Evolutionary conservation across 1,284 basidiomycete species (phyloP).

Genomic region (Volvariella surrecta): DNA sequence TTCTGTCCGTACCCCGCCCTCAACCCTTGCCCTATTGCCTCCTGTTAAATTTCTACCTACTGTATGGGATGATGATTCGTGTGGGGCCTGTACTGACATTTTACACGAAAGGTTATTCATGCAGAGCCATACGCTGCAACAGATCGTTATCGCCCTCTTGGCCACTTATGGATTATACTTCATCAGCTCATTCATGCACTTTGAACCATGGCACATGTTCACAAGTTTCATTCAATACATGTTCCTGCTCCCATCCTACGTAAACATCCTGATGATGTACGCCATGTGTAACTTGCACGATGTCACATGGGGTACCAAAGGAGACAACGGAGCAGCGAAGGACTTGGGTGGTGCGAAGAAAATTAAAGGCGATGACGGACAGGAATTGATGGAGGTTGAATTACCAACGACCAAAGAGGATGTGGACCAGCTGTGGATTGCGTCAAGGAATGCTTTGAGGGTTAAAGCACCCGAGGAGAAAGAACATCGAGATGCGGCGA

Average conservation of each 20-base stretch:
- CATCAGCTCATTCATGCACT: constrained; percentile 76
- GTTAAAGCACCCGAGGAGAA: constrained; percentile 60
- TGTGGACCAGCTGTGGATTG: constrained; percentile 78
- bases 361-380: constrained; percentile 73
- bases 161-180: constrained; percentile 91
- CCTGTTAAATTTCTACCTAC: too few species aligned
- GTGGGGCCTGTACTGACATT: not conserved
- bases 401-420: constrained; percentile 76
- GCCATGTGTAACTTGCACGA: constrained; percentile 89
- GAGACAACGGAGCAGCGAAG: constrained; percentile 79
- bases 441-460: constrained; percentile 60
- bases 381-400: constrained; percentile 81
- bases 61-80: too few species aligned
- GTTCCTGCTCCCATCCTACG: constrained; percentile 68
- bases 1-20: not conserved
- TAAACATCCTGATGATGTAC: constrained; percentile 90
- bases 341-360: constrained; percentile 87
- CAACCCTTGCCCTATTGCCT: too few species aligned
- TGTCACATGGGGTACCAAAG: constrained; percentile 89
- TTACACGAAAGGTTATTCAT: constrained; percentile 40
- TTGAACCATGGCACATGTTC: constrained; percentile 94
- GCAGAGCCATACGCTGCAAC: constrained; percentile 65
- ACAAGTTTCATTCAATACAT: constrained; percentile 82
- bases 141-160: constrained; percentile 72
- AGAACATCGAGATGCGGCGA: constrained; percentile 79